Conservation (phyloP, 805 yeast genomes). For the Hanseniaspora vineae region DNA sequence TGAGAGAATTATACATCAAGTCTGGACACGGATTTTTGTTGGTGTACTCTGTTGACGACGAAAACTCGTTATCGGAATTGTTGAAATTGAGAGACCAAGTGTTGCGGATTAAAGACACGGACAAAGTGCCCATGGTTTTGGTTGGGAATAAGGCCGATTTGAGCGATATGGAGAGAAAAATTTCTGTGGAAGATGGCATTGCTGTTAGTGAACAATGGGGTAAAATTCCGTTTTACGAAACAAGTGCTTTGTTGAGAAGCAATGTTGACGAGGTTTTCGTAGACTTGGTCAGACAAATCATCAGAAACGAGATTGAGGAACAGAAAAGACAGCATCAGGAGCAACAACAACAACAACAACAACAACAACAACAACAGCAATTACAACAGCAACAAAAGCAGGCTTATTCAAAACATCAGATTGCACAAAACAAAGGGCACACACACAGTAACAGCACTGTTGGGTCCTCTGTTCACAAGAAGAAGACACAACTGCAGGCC, state of each 20-base stretch:
- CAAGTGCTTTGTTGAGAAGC: constrained; percentile 82
- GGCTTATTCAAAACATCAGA: not conserved
- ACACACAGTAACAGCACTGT: not conserved
- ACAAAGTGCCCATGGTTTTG: constrained; percentile 71
- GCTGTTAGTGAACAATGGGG: constrained; percentile 80
- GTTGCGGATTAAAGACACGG: constrained; percentile 55
- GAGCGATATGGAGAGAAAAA: constrained; percentile 49
- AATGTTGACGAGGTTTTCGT: constrained; percentile 85
- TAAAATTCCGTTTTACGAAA: constrained; percentile 80
- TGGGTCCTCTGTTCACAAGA: not conserved
- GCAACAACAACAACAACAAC: not conserved
- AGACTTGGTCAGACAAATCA: constrained; percentile 81
- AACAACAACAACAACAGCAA: no score
- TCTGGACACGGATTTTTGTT: constrained; percentile 83
- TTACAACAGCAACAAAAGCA: not conserved
- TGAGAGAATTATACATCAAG: constrained; percentile 80
- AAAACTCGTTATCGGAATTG: constrained; percentile 64
- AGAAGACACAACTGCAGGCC: not conserved
- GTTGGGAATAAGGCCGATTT: constrained; percentile 89
- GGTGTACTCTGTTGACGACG: constrained; percentile 74
- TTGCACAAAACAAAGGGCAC: not conserved
- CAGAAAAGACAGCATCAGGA: constrained; percentile 2
- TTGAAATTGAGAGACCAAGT: constrained; percentile 75
- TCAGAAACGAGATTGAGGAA: constrained; percentile 22
- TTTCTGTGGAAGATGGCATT: constrained; percentile 71